Evolutionary conservation across 2,329 filamentous ascomycete genomes (phyloP).

Genomic region (Alternaria sp.): DNA sequence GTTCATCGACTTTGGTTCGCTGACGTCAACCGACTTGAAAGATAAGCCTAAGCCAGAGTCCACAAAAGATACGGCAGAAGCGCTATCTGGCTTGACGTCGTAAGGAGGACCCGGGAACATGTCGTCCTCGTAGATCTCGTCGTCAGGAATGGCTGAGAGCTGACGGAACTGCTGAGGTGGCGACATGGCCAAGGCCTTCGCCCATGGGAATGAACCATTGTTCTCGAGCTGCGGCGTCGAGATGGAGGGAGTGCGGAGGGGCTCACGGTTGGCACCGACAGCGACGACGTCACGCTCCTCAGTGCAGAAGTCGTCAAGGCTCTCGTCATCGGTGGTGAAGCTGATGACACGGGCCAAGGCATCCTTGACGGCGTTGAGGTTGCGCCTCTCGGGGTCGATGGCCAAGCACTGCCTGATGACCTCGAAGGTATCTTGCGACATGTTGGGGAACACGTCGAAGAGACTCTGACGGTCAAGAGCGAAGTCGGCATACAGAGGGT

Average conservation of each 20-base stretch:
- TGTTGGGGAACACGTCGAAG: constrained; percentile 97
- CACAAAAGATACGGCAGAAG: constrained; percentile 82
- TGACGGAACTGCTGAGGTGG: constrained; percentile 76
- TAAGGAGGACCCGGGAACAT: constrained; percentile 84
- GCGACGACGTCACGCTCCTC: constrained; percentile 78
- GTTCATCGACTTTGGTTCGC: constrained; percentile 54
- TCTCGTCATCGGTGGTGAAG: constrained; percentile 94
- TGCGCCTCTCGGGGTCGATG: constrained; percentile 87
- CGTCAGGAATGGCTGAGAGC: constrained; percentile 82
- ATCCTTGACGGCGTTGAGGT: constrained; percentile 76
- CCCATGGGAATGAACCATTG: constrained; percentile 88
- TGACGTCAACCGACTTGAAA: constrained; percentile 69
- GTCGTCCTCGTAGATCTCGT: constrained; percentile 81
- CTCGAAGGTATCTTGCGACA: constrained; percentile 98
- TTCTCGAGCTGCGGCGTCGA: constrained; percentile 82
- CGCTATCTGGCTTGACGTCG: constrained; percentile 75
- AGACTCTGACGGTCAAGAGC: constrained; percentile 91
- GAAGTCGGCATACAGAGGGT: constrained; percentile 92
- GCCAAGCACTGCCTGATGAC: constrained; percentile 90
- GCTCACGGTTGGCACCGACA: constrained; percentile 87
- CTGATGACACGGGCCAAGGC: constrained; percentile 80
- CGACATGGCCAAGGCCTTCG: constrained; percentile 82
- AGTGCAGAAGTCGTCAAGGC: constrained; percentile 90
- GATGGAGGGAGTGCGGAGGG: constrained; percentile 92
- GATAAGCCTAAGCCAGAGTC: constrained; percentile 84